Evolutionary conservation across 169 alveolate species (phyloP), one percentile per base, ranked within the genome.

Genomic region (Babesia sp.): DNA sequence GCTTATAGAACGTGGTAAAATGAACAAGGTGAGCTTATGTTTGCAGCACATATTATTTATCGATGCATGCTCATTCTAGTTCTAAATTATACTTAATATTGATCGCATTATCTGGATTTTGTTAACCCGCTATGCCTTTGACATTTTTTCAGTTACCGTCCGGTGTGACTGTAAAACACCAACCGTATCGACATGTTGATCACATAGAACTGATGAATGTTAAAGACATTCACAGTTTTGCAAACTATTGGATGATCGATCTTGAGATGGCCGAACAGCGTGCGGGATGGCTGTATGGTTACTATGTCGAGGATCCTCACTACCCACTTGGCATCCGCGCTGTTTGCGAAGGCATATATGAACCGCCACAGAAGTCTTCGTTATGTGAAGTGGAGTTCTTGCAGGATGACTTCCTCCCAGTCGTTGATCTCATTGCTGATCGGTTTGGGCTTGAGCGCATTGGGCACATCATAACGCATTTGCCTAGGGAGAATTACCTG

Each of bases 311-410:
- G 88, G 99, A 97, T 83, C 94, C 95, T 3, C 98, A 95, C 79
- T 97, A 96, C 81, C 96, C 96, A 11, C 94, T 93, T 70, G 99
- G 99, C 31, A 95, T 98, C 0, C 89, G 99, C 77, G 99, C 99
- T 2, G 97, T 97, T 36, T 92, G 96, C 55, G 99, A 97, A 83
- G 97, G 98, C 28, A 88, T 97, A n/a, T 96, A 96, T 81, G 99
- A 96, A 74, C 99, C 99, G 3, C 98, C 98, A 20, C 98, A 97
- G 87, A 73, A 83, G 4, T 95, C 96, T 29, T 93, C 93, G 58
- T 63, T 86, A 18, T 85, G 86, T 16, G 58, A 82, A 3, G 90
- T 74, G 18, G 71, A 71, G 29, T 58, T 74, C 42, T 55, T 69
- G 42, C 90, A 88, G 29, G 96, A 91, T 39, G 70, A 67, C 20